Percentiles rank a stretch among this genome's conserved stretches.
Conservation (phyloP, 768 basidiomycete species). For the Serpula lacrymans region DNA sequence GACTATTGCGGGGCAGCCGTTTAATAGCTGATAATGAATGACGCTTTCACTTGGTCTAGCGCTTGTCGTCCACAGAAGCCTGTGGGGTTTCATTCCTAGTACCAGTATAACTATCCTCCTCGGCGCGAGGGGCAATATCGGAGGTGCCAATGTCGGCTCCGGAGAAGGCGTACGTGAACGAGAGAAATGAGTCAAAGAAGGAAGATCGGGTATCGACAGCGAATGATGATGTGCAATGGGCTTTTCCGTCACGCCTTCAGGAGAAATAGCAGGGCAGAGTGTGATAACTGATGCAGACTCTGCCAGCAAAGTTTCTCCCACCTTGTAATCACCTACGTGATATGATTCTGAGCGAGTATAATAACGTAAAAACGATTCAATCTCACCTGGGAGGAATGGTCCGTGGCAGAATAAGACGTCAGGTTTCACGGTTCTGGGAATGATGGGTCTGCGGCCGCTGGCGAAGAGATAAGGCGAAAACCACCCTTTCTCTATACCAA, state of each 20-base stretch:
- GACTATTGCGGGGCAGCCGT: slow-evolving; percentile 58
- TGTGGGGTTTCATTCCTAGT: slow-evolving; percentile 59
- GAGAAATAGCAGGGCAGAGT: slow-evolving; percentile 31
- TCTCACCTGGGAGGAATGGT: slow-evolving; percentile 53
- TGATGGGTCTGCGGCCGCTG: slow-evolving; percentile 55
- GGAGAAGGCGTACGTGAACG: slow-evolving; percentile 53
- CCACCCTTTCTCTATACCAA: slow-evolving; percentile 65
- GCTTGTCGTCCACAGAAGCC: slow-evolving; percentile 55
- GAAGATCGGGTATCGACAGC: slow-evolving; percentile 33
- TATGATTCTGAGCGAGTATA: too few species aligned
- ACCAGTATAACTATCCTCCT: slow-evolving; percentile 56
- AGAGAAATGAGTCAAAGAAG: slow-evolving; percentile 34
- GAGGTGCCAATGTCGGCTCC: slow-evolving; percentile 39
- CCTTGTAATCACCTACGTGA: slow-evolving; percentile 51
- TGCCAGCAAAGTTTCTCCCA: slow-evolving; percentile 55
- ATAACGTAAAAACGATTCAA: neutral
- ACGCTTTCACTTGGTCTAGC: slow-evolving; percentile 61
- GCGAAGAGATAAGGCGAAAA: slow-evolving; percentile 66
- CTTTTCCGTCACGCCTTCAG: slow-evolving; percentile 10
- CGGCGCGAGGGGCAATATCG: slow-evolving; percentile 41
- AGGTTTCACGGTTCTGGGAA: slow-evolving; percentile 60
- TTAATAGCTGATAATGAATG: slow-evolving; percentile 57
- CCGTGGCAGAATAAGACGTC: slow-evolving; percentile 65
- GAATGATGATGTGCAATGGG: slow-evolving; percentile 23
- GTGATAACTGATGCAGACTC: slow-evolving; percentile 54